phyloP scores from a whole-genome alignment of 2,329 filamentous ascomycete species.

The Verticillium klebahnii region DNA sequence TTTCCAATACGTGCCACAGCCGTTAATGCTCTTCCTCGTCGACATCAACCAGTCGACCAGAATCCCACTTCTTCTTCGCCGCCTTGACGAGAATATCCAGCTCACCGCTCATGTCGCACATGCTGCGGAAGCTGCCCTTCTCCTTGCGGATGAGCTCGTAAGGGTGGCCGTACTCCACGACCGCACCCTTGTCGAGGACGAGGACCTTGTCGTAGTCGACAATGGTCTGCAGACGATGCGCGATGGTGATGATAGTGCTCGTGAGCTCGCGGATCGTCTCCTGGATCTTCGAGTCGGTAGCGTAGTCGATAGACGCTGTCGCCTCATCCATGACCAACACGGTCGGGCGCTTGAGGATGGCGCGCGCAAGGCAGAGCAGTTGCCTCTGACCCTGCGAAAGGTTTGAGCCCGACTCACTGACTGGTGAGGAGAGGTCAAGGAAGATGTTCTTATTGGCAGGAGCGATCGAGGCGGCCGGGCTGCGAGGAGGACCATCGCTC shows the following conservation, averaged over 20 bases:
- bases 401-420: conserved; percentile 89
- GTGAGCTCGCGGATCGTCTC: conserved; percentile 90
- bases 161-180: conserved; percentile 89
- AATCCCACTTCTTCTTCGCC: conserved; percentile 50
- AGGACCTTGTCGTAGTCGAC: conserved; percentile 98
- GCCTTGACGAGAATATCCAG: conserved; percentile 44
- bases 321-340: conserved; percentile 99
- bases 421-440: conserved; percentile 74
- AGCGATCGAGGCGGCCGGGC: conserved; percentile 17
- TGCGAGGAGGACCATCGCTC: conserved; percentile 7
- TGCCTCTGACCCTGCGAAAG: conserved; percentile 95
- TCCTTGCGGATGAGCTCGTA: conserved; percentile 72
- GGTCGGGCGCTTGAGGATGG: conserved; percentile 83
- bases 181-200: conserved; percentile 81
- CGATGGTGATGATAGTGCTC: conserved; percentile 94
- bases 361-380: conserved; percentile 86
- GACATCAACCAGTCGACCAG: conserved; percentile 30
- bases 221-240: conserved; percentile 92
- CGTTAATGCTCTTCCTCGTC: conserved; percentile 8
- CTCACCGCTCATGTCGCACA: conserved; percentile 63
- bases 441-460: conserved; percentile 92
- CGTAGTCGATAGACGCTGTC: conserved; percentile 95
- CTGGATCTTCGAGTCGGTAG: conserved; percentile 92
- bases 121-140: conserved; percentile 57
- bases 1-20: background rate